A percentile compares a stretch with the other conserved stretches of the same genome.
Conservation (phyloP, 495 filamentous ascomycete genomes). For the Penicillium chermesinum region DNA sequence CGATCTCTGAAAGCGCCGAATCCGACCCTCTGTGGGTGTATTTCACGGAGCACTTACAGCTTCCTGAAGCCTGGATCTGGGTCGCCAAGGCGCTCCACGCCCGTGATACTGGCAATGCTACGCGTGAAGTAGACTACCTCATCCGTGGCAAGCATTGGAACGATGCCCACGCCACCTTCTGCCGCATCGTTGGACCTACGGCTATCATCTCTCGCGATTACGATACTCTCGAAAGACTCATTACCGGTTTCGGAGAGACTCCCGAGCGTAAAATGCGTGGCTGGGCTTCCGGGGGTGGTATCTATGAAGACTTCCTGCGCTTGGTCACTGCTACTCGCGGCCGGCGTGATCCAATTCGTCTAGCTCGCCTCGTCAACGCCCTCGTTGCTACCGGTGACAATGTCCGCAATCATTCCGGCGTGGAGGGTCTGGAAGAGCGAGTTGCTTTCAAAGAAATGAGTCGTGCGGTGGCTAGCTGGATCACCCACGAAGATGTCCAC, state of each 20-base stretch:
- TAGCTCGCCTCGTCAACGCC: conserved; percentile 57
- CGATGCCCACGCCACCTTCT: conserved; percentile 79
- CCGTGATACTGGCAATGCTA: conserved; percentile 59
- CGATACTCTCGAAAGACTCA: conserved; percentile 52
- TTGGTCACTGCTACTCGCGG: conserved; percentile 41
- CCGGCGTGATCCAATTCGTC: conserved; percentile 36
- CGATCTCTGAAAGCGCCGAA: conserved; percentile 46
- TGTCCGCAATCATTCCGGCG: conserved; percentile 45
- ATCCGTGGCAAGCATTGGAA: conserved; percentile 68
- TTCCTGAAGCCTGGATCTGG: conserved; percentile 77
- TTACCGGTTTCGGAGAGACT: conserved; percentile 61
- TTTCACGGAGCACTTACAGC: conserved; percentile 54
- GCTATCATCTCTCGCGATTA: conserved; percentile 76
- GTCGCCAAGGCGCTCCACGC: conserved; percentile 81
- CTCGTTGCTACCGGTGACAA: conserved; percentile 58
- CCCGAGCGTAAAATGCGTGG: conserved; percentile 42
- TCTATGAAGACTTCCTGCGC: conserved; percentile 77
- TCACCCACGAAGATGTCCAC: conserved; percentile 54
- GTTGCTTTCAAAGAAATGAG: conserved; percentile 71
- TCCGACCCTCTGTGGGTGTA: conserved; percentile 45
- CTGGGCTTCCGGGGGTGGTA: conserved; percentile 73
- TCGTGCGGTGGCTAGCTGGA: conserved; percentile 53
- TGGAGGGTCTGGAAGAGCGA: conserved; percentile 69
- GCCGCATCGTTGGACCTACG: conserved; percentile 68
- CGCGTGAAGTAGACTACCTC: conserved; percentile 66